Conservation (phyloP, 495 filamentous ascomycete species). For the Trichocladium uniseriatum region DNA sequence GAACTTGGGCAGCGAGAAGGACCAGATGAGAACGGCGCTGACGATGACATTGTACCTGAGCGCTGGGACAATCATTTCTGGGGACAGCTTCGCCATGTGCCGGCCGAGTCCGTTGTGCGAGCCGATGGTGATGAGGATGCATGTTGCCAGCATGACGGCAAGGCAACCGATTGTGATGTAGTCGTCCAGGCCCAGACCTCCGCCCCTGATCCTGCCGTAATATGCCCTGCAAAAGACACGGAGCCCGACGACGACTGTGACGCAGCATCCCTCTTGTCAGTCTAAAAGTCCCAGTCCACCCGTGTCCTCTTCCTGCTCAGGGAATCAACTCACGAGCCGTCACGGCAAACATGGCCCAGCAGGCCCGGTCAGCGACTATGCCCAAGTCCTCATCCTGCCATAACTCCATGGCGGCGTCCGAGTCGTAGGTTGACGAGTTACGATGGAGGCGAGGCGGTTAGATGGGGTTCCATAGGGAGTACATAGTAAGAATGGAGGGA, state of each 20-base stretch:
- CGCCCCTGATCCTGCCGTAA: neutral
- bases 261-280: no score
- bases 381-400: conserved; percentile 2
- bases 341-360: conserved; percentile 7
- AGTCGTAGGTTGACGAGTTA: neutral
- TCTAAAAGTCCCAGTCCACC: neutral
- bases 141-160: conserved; percentile 3
- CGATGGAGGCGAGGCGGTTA: no score
- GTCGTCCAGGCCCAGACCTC: conserved; percentile 7
- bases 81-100: neutral
- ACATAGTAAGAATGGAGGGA: no score
- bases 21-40: conserved; percentile 7
- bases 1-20: conserved; percentile 7
- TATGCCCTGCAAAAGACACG: conserved; percentile 1
- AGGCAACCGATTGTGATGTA: conserved; percentile 8
- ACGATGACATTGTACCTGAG: conserved; percentile 3
- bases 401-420: neutral
- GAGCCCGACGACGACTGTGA: conserved; percentile 3
- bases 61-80: neutral
- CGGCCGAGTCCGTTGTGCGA: conserved; percentile 6
- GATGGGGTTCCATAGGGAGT: no score
- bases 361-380: neutral
- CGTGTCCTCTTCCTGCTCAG: neutral
- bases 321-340: neutral
- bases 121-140: conserved; percentile 4